Conservation (phyloP, 345 rosid species). For the Gossypium stocksii region DNA sequence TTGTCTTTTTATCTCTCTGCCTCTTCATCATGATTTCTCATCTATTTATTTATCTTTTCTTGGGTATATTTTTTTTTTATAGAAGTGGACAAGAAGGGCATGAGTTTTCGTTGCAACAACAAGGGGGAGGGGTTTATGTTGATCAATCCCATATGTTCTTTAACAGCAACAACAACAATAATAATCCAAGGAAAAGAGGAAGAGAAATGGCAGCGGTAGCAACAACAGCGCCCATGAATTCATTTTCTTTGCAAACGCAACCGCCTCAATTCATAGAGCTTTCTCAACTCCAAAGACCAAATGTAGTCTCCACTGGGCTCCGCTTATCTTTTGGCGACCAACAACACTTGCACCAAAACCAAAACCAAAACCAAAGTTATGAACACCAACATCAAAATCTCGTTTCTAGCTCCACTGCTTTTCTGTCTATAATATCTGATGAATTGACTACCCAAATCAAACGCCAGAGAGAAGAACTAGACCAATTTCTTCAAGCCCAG, state of each 20-base stretch:
- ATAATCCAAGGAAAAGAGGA: constrained; percentile 56
- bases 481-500: constrained; percentile 74
- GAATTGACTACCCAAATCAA: constrained; percentile 60
- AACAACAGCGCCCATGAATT: constrained; percentile 25
- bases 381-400: constrained; percentile 25
- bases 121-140: constrained; percentile 42
- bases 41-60: not conserved
- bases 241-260: constrained; percentile 40
- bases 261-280: constrained; percentile 49
- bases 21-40: not conserved
- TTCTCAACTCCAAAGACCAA: constrained; percentile 55
- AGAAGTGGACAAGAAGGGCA: constrained; percentile 68
- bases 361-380: constrained; percentile 15
- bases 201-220: constrained; percentile 39
- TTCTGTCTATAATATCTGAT: constrained; percentile 35
- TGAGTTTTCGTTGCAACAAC: constrained; percentile 54
- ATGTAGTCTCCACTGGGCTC: constrained; percentile 80
- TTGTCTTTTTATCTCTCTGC: not conserved
- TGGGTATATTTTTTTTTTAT: not conserved
- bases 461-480: constrained; percentile 68
- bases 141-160: constrained; percentile 51
- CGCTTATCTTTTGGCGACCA: constrained; percentile 60
- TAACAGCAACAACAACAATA: constrained; percentile 26
- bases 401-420: constrained; percentile 26
- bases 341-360: constrained; percentile 24